Evolutionary conservation across 2,329 filamentous ascomycete species (phyloP).

Genomic region (Colletotrichum sidae): DNA sequence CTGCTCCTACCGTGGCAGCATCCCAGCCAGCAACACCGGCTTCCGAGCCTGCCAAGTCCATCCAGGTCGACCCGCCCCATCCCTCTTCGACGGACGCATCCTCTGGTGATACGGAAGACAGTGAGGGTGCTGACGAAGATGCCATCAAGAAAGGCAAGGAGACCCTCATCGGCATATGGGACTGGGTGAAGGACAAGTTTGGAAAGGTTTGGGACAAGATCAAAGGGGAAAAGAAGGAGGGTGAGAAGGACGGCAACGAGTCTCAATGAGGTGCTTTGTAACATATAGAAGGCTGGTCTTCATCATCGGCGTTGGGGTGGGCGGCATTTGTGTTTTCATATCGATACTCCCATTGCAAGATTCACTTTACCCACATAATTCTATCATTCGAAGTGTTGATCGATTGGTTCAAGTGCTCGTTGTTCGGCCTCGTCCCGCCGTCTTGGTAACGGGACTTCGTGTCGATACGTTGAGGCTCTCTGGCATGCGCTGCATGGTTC

Average conservation of each 20-base stretch:
- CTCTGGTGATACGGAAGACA: constrained; percentile 31
- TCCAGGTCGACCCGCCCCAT: constrained; percentile 39
- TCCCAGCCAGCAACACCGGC: constrained; percentile 30
- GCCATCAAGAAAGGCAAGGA: constrained; percentile 45
- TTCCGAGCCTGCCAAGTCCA: constrained; percentile 30
- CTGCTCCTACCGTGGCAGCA: constrained; percentile 19
- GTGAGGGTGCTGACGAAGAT: constrained; percentile 42
- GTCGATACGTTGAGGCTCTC: too few species aligned
- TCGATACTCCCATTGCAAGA: constrained; percentile 32
- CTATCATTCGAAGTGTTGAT: background rate
- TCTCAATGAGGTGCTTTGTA: constrained; percentile 22
- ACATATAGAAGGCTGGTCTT: background rate
- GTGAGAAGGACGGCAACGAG: background rate
- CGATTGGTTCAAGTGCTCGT: too few species aligned
- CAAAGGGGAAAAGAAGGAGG: constrained; percentile 39
- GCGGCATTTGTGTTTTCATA: constrained; percentile 19
- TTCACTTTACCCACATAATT: too few species aligned
- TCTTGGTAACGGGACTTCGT: too few species aligned
- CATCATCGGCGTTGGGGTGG: constrained; percentile 27
- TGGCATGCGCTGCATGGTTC: too few species aligned
- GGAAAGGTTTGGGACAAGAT: constrained; percentile 60
- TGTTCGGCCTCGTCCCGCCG: too few species aligned
- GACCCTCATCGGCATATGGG: constrained; percentile 56
- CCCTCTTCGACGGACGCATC: constrained; percentile 38
- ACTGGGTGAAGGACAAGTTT: constrained; percentile 64